A percentile compares a stretch with the other conserved stretches of the same genome.
phyloP scores from a whole-genome alignment of 768 basidiomycete genomes.

The Trametes sanguinea region DNA sequence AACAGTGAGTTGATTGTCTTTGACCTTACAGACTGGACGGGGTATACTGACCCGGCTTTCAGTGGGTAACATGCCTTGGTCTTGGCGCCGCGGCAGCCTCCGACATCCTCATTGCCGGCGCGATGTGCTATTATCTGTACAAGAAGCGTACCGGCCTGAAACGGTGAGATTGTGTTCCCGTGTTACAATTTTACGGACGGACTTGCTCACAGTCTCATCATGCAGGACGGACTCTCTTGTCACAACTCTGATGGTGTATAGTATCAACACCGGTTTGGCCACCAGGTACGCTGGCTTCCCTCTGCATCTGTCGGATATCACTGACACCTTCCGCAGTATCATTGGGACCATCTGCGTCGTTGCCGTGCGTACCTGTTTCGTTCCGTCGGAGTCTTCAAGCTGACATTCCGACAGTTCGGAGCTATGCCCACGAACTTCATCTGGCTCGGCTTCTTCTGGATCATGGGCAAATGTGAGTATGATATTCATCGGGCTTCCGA shows the following conservation, averaged over 20 bases:
- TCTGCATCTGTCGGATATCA: not conserved
- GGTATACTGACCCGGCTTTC: not conserved
- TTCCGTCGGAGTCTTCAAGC: not conserved
- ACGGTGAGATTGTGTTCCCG: slow-evolving; percentile 31
- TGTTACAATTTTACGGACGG: too few species aligned
- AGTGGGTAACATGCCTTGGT: slow-evolving; percentile 55
- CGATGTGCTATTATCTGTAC: slow-evolving; percentile 51
- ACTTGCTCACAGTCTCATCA: not conserved
- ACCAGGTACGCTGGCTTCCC: slow-evolving; percentile 22
- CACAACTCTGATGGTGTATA: slow-evolving; percentile 30
- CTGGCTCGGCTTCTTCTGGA: slow-evolving; percentile 54
- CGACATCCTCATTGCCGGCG: slow-evolving; percentile 49
- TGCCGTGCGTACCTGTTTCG: slow-evolving; percentile 7
- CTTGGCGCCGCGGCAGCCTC: slow-evolving; percentile 48
- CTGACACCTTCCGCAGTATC: slow-evolving; percentile 12
- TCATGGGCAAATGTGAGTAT: slow-evolving; percentile 50
- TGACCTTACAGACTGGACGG: slow-evolving; percentile 1
- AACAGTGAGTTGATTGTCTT: slow-evolving; percentile 30
- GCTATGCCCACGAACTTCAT: slow-evolving; percentile 48
- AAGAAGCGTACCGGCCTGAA: slow-evolving; percentile 49
- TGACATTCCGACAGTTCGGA: slow-evolving; percentile 15
- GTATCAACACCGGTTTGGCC: slow-evolving; percentile 30
- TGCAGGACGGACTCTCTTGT: slow-evolving; percentile 32
- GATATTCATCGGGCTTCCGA: not conserved
- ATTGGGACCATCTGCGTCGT: slow-evolving; percentile 22